Conservation (phyloP, 345 rosid genomes). For the Mercurialis annua region DNA sequence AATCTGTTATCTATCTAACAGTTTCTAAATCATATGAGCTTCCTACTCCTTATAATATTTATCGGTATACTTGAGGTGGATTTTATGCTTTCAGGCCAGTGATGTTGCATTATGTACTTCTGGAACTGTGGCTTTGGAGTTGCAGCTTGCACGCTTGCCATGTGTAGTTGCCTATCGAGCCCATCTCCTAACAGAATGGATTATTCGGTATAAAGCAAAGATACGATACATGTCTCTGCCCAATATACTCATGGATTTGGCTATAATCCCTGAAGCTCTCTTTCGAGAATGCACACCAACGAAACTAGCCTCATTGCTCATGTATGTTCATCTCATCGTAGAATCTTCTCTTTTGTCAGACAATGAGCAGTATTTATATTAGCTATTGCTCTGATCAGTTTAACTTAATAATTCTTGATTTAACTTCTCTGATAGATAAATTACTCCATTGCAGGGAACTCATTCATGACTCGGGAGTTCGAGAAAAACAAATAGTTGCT, state of each 20-base stretch:
- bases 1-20: not conserved
- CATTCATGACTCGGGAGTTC: conserved; percentile 35
- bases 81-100: conserved; percentile 58
- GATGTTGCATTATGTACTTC: conserved; percentile 84
- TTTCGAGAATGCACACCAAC: conserved; percentile 70
- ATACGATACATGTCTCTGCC: conserved; percentile 83
- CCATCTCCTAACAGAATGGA: conserved; percentile 68
- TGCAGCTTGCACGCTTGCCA: conserved; percentile 78
- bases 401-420: not conserved
- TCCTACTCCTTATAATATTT: not conserved
- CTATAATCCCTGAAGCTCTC: conserved; percentile 78
- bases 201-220: conserved; percentile 74
- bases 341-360: not conserved
- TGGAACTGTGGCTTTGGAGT: conserved; percentile 93
- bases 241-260: conserved; percentile 69
- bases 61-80: not conserved
- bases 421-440: not conserved
- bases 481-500: conserved; percentile 54
- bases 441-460: conserved; percentile 51
- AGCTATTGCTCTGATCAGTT: too few species aligned
- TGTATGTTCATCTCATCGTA: conserved; percentile 37
- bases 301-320: conserved; percentile 49
- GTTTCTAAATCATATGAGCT: too few species aligned
- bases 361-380: too few species aligned
- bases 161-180: conserved; percentile 86